phyloP scores from a whole-genome alignment of 2,329 filamentous ascomycete species.

The Chaetomium olivaceum region DNA sequence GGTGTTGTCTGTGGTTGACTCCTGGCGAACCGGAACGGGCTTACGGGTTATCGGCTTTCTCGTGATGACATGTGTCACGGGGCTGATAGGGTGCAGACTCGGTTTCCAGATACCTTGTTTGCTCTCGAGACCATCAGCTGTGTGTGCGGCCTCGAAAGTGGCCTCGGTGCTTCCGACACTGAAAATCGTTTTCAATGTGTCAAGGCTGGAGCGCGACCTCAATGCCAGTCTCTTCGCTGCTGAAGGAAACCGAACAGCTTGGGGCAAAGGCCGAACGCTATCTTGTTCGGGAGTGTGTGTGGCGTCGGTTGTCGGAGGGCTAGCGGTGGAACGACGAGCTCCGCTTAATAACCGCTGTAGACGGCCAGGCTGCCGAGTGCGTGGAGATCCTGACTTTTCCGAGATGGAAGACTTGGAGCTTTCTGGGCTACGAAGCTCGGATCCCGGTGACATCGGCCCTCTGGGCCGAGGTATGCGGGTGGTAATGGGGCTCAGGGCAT shows the following conservation, averaged over 20 bases:
- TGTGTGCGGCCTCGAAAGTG: constrained; percentile 32
- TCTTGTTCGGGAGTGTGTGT: constrained; percentile 39
- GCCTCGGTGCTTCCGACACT: constrained; percentile 51
- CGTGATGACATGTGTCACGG: constrained; percentile 36
- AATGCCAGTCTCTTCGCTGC: constrained; percentile 42
- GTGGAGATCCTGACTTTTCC: constrained; percentile 36
- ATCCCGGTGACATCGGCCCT: constrained; percentile 30
- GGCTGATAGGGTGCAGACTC: constrained; percentile 32
- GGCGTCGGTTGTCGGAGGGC: constrained; percentile 37
- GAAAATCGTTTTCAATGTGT: constrained; percentile 52
- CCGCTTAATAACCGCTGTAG: constrained; percentile 45
- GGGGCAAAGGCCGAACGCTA: constrained; percentile 41
- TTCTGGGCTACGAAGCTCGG: constrained; percentile 35
- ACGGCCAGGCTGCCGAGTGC: constrained; percentile 41
- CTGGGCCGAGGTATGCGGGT: constrained; percentile 24
- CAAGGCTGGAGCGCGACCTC: constrained; percentile 46
- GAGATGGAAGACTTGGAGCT: constrained; percentile 35
- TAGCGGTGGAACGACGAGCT: constrained; percentile 34
- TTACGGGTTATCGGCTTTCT: constrained; percentile 40
- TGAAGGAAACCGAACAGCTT: constrained; percentile 38
- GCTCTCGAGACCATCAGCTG: constrained; percentile 15
- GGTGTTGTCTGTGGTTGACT: constrained; percentile 15
- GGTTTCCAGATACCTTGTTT: constrained; percentile 33
- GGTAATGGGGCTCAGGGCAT: constrained; percentile 30
- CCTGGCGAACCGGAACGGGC: constrained; percentile 32